phyloP scores from a whole-genome alignment of 2,329 filamentous ascomycete species.

The Claviceps pusilla region DNA sequence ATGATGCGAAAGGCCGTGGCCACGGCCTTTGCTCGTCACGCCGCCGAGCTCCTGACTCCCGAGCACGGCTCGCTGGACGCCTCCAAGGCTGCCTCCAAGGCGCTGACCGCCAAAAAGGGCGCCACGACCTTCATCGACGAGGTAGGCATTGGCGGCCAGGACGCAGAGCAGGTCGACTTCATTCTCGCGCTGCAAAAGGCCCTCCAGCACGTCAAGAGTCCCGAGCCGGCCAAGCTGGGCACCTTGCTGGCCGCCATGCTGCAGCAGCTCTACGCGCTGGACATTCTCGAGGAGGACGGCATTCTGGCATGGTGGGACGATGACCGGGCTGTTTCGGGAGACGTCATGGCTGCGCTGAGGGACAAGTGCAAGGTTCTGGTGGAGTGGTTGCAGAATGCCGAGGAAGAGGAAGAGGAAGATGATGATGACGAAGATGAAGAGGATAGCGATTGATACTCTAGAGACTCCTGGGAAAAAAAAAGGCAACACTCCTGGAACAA shows the following conservation, averaged over 20 bases:
- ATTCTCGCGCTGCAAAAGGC: constrained; percentile 70
- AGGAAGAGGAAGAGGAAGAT: constrained; percentile 53
- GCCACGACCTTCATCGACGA: constrained; percentile 42
- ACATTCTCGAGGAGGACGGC: constrained; percentile 78
- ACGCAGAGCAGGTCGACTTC: constrained; percentile 73
- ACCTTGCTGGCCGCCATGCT: constrained; percentile 62
- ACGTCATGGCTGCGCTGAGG: constrained; percentile 55
- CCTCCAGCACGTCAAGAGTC: constrained; percentile 49
- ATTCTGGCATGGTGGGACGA: constrained; percentile 83
- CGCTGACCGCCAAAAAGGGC: constrained; percentile 40
- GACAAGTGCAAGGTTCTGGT: constrained; percentile 65
- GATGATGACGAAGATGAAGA: constrained; percentile 48
- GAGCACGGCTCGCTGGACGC: constrained; percentile 40
- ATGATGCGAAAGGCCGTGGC: constrained; percentile 80
- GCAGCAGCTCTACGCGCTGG: constrained; percentile 72
- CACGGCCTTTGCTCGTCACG: constrained; percentile 68
- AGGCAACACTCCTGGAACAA: no score
- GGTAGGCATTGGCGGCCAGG: constrained; percentile 48
- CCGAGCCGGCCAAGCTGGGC: constrained; percentile 31
- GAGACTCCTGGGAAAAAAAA: no score
- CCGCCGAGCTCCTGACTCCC: constrained; percentile 49
- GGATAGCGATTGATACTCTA: neutral
- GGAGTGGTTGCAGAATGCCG: constrained; percentile 68
- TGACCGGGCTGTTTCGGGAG: constrained; percentile 42
- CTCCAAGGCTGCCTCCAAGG: constrained; percentile 46